Conservation (phyloP, 2,329 filamentous ascomycete species). For the Cladosporium sp. region DNA sequence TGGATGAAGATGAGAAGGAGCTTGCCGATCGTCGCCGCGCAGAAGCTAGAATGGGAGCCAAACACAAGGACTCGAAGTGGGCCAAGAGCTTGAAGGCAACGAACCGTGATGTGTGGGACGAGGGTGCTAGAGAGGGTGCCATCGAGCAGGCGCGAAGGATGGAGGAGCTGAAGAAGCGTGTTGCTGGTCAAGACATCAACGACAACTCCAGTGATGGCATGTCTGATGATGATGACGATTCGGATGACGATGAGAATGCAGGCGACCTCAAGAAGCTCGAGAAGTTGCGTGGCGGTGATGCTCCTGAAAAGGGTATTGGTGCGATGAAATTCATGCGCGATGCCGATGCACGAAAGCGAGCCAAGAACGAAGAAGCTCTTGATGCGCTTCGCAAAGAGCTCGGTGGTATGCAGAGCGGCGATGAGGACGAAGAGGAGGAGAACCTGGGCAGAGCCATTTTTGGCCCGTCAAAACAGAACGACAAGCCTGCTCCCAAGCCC, state of each 20-base stretch:
- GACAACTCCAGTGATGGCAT: slow-evolving; percentile 47
- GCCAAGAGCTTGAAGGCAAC: slow-evolving; percentile 77
- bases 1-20: slow-evolving; percentile 62
- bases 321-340: slow-evolving; percentile 93
- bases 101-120: slow-evolving; percentile 81
- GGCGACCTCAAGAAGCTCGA: slow-evolving; percentile 35
- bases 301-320: slow-evolving; percentile 55
- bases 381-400: slow-evolving; percentile 10
- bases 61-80: slow-evolving; percentile 88
- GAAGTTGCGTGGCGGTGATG: slow-evolving; percentile 30
- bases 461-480: slow-evolving; percentile 46
- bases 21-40: slow-evolving; percentile 70
- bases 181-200: slow-evolving; percentile 66
- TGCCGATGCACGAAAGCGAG: slow-evolving; percentile 72
- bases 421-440: slow-evolving; percentile 47
- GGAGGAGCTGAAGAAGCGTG: slow-evolving; percentile 74
- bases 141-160: slow-evolving; percentile 77
- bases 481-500: slow-evolving; percentile 28
- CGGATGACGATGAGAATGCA: slow-evolving; percentile 48
- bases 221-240: slow-evolving; percentile 55
- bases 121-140: slow-evolving; percentile 73
- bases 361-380: slow-evolving; percentile 68
- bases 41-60: slow-evolving; percentile 77
- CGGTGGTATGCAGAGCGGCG: slow-evolving; percentile 48
- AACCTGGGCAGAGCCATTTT: slow-evolving; percentile 68